Evolutionary conservation across 1,284 basidiomycete genomes (phyloP).

Genomic region (Melampsora larici-populina): DNA sequence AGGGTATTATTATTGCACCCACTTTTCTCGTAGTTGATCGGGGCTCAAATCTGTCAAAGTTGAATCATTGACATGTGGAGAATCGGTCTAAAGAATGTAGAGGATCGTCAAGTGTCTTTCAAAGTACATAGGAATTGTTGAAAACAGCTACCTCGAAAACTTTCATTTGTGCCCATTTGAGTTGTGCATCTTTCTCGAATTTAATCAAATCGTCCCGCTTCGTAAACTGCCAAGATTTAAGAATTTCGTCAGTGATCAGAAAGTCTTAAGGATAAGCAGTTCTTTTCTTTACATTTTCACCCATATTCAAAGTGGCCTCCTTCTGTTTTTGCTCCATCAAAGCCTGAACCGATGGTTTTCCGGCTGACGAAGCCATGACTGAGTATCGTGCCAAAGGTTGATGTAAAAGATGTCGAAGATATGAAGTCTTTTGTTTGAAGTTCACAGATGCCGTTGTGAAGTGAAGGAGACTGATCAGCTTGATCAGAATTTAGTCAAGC

Average conservation of each 20-base stretch:
- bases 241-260: not conserved
- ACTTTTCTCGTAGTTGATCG: slow-evolving; percentile 40
- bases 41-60: slow-evolving; percentile 12
- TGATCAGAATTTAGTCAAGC: not conserved
- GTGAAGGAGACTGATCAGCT: not conserved
- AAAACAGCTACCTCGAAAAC: slow-evolving; percentile 19
- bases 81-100: slow-evolving; percentile 20
- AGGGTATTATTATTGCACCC: not conserved
- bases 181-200: slow-evolving; percentile 33
- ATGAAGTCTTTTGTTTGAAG: not conserved
- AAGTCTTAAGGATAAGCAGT: too few species aligned
- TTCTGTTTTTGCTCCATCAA: slow-evolving; percentile 38
- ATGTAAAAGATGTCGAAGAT: too few species aligned
- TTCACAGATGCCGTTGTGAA: slow-evolving; percentile 1
- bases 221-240: slow-evolving; percentile 6
- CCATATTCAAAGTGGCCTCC: slow-evolving; percentile 37
- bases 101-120: not conserved
- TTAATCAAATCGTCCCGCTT: slow-evolving; percentile 38
- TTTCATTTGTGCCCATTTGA: slow-evolving; percentile 20
- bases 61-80: slow-evolving; percentile 33
- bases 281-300: slow-evolving; percentile 8
- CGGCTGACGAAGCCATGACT: not conserved
- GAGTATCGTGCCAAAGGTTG: not conserved
- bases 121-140: not conserved
- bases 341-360: slow-evolving; percentile 22